phyloP scores from a whole-genome alignment of 257 asterid genomes.

The Fraxinus quadrangulata region DNA sequence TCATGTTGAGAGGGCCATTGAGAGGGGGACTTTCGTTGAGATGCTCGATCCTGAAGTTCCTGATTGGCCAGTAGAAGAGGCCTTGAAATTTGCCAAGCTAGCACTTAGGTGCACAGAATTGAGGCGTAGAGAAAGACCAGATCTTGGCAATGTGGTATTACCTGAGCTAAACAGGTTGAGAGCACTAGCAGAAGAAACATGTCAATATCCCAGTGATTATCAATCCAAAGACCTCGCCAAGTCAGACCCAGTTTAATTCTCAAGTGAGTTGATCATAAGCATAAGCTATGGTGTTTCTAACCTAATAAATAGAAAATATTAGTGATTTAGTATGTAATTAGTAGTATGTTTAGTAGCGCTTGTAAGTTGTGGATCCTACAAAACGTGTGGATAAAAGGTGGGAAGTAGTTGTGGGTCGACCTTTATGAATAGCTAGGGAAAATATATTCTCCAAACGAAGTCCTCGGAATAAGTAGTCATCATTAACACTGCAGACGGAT shows the following conservation, averaged over 20 bases:
- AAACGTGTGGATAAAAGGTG: neutral
- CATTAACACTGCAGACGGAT: neutral
- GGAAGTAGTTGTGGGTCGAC: no score
- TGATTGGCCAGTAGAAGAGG: conserved; percentile 85
- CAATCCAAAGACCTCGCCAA: conserved; percentile 28
- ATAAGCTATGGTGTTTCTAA: neutral
- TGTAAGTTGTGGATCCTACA: no score
- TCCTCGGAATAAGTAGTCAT: neutral
- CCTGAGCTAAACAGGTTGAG: conserved; percentile 76
- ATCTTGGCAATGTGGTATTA: conserved; percentile 55
- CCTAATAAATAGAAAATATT: neutral
- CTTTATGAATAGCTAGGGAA: neutral
- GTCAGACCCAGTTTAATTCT: conserved; percentile 34
- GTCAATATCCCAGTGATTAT: conserved; percentile 28
- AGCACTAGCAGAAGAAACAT: conserved; percentile 62
- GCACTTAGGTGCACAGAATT: conserved; percentile 77
- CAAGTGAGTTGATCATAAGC: conserved; percentile 38
- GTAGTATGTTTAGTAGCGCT: no score
- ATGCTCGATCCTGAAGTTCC: conserved; percentile 76
- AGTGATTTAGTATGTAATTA: neutral
- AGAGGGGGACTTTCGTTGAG: conserved; percentile 67
- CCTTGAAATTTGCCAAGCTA: conserved; percentile 61
- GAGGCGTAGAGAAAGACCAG: conserved; percentile 86
- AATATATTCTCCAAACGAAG: neutral
- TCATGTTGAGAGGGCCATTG: conserved; percentile 76